Percentiles rank a stretch among this genome's conserved stretches.
Evolutionary conservation across 2,329 filamentous ascomycete species (phyloP).

Genomic region (Metarhizium guizhouense): DNA sequence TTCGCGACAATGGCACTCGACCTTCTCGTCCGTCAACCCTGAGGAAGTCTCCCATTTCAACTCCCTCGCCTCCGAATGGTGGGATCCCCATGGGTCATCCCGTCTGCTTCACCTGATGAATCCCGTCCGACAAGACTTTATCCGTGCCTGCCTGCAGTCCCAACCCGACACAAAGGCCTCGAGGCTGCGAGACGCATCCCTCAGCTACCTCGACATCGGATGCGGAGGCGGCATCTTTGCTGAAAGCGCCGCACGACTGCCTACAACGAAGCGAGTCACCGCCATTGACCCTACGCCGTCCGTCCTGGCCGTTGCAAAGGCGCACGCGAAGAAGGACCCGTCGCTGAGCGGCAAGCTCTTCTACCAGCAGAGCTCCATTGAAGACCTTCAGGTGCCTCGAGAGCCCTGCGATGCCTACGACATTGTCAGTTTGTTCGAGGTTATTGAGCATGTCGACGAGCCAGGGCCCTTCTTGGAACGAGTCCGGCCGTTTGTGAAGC

Average conservation of each 20-base stretch:
- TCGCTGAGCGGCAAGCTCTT: conserved; percentile 51
- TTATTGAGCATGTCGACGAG: conserved; percentile 81
- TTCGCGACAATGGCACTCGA: conserved; percentile 12
- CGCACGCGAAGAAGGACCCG: conserved; percentile 69
- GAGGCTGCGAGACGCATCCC: conserved; percentile 16
- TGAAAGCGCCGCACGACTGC: conserved; percentile 68
- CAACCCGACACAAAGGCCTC: conserved; percentile 31
- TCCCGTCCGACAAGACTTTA: conserved; percentile 89
- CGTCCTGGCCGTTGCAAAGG: conserved; percentile 65
- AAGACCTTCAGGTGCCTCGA: conserved; percentile 46
- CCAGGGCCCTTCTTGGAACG: conserved; percentile 65
- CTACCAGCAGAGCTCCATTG: conserved; percentile 72
- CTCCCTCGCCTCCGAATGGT: conserved; percentile 87
- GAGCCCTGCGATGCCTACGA: conserved; percentile 50
- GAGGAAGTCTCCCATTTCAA: conserved; percentile 93
- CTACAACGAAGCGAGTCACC: conserved; percentile 53
- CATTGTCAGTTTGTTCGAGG: conserved; percentile 83
- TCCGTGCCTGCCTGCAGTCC: conserved; percentile 57
- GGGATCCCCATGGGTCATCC: conserved; percentile 90
- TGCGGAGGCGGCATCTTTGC: conserved; percentile 97
- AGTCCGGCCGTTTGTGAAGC: conserved; percentile 68
- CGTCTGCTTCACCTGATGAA: conserved; percentile 96
- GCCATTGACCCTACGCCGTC: conserved; percentile 71
- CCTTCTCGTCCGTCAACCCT: conserved; percentile 68
- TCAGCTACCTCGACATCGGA: conserved; percentile 81